Evolutionary conservation across 2,329 filamentous ascomycete species (phyloP).

Genomic region (Macrophomina phaseolina): DNA sequence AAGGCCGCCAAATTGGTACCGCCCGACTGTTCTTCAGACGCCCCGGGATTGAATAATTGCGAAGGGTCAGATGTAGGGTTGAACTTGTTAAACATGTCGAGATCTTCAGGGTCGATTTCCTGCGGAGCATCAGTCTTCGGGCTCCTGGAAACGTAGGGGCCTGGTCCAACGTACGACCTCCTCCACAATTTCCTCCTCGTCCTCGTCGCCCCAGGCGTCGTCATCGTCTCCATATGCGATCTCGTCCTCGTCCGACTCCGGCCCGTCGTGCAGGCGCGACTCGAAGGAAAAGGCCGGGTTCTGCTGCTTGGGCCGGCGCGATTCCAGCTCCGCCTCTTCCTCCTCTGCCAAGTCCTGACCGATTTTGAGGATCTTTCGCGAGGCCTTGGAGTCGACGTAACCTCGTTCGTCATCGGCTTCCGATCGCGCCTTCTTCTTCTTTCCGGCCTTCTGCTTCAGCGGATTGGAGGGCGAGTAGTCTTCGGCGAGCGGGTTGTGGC

Average conservation of each 20-base stretch:
- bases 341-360: conserved; percentile 89
- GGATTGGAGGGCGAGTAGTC: conserved; percentile 76
- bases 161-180: conserved; percentile 4
- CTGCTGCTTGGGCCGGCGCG: conserved; percentile 48
- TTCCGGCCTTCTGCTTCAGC: conserved; percentile 72
- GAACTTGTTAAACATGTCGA: conserved; percentile 91
- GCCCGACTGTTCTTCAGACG: conserved; percentile 43
- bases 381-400: conserved; percentile 87
- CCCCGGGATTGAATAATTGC: conserved; percentile 63
- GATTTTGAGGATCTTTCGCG: conserved; percentile 85
- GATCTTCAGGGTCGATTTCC: conserved; percentile 86
- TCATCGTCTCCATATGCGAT: conserved; percentile 54
- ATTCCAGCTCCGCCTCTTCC: conserved; percentile 63
- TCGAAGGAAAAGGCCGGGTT: conserved; percentile 81
- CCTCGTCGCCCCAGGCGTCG: conserved; percentile 75
- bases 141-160: not conserved
- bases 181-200: conserved; percentile 62
- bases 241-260: conserved; percentile 53
- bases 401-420: conserved; percentile 67
- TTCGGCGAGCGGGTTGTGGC: conserved; percentile 90
- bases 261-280: conserved; percentile 67
- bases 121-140: conserved; percentile 38
- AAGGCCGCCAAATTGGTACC: conserved; percentile 86
- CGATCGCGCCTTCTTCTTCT: conserved; percentile 63
- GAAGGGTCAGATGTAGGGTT: conserved; percentile 76